Evolutionary conservation across 768 basidiomycete genomes (phyloP), one percentile per base, ranked within the genome.

Genomic region (Trametes maxima): DNA sequence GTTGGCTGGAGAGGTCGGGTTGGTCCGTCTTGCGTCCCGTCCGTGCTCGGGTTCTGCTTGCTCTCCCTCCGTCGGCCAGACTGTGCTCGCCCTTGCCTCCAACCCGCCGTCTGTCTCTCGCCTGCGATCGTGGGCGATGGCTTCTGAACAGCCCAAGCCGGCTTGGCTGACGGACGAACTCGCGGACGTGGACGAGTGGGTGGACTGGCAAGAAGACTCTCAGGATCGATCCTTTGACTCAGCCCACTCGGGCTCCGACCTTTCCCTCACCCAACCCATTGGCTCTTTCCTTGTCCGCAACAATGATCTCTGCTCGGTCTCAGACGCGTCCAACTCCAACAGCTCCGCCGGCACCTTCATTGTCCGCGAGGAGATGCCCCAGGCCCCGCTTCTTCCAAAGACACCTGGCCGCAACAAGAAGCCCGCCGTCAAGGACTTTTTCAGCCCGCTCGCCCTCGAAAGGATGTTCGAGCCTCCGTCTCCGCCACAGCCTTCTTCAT

Each of bases 381-480:
- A 77, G 45, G 77, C 74, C 5, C 83, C 85, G 0, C 68, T 89
- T 44, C 72, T 89, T 17, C 85, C 86, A 51, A 87, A 85, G 69
- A 89, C 89, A 11, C 88, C 89, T 10, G 86, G 84, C 22, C 77
- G 77, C 44, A 75, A 79, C 61, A 85, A 85, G 71, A 87, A 85
- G 61, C 76, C 78, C n/a, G 67, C 77, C 40, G 81, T 87, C 47
- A 93, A 90, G 74, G 86, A 90, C 74, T 85, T 98, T 70, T 98
- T 98, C 77, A 92, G 88, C 57, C 93, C 94, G 0, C 72, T 94
- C 55, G 87, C 89, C 24, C 79, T 97, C 10, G 94, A 97, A 74
- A 83, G 82, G 57, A 94, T 97, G 92, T 97, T 96, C 66, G 91
- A 95, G 63, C 95, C 95, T 8, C 95, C 95, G 1, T 92, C 93